phyloP scores from a whole-genome alignment of 345 rosid species.

The Dipteronia sinensis region DNA sequence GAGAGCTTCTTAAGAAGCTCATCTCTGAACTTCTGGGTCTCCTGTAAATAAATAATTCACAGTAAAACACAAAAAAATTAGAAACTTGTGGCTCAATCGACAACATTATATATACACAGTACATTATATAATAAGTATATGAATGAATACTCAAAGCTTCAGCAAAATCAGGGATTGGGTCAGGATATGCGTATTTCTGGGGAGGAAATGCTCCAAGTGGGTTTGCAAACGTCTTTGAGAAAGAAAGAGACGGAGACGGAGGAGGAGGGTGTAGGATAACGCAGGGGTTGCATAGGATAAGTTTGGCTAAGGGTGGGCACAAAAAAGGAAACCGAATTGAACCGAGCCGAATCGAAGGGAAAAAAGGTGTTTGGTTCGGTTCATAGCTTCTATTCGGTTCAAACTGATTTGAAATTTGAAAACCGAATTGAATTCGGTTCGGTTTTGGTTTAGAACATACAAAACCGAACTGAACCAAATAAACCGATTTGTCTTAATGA shows the following conservation, averaged over 20 bases:
- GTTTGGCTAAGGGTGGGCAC: too few relatives aligned
- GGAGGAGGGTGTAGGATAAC: slow-evolving; percentile 17
- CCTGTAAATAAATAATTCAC: slow-evolving; percentile 25
- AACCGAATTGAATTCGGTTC: too few relatives aligned
- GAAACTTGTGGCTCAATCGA: background rate
- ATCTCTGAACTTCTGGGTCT: slow-evolving; percentile 44
- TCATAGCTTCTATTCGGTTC: too few relatives aligned
- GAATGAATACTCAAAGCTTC: slow-evolving; percentile 28
- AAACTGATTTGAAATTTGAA: too few relatives aligned
- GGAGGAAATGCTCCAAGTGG: slow-evolving; percentile 11
- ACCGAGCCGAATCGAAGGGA: too few relatives aligned
- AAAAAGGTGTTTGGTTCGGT: too few relatives aligned
- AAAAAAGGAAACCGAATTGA: too few relatives aligned
- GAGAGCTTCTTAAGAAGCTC: slow-evolving; percentile 45
- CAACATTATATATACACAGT: background rate
- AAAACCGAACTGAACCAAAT: too few relatives aligned
- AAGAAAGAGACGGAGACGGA: slow-evolving; percentile 4
- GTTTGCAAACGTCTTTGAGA: slow-evolving; percentile 4
- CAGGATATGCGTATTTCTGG: slow-evolving; percentile 41
- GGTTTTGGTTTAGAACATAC: too few relatives aligned
- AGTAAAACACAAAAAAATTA: background rate
- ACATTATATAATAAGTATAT: too few relatives aligned
- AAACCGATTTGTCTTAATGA: too few relatives aligned
- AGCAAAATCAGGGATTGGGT: slow-evolving; percentile 51
- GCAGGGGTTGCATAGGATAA: slow-evolving; percentile 18